A percentile compares a stretch with the other conserved stretches of the same genome.
Conservation (phyloP, 1,284 basidiomycete species). For the Chiua sp. region DNA sequence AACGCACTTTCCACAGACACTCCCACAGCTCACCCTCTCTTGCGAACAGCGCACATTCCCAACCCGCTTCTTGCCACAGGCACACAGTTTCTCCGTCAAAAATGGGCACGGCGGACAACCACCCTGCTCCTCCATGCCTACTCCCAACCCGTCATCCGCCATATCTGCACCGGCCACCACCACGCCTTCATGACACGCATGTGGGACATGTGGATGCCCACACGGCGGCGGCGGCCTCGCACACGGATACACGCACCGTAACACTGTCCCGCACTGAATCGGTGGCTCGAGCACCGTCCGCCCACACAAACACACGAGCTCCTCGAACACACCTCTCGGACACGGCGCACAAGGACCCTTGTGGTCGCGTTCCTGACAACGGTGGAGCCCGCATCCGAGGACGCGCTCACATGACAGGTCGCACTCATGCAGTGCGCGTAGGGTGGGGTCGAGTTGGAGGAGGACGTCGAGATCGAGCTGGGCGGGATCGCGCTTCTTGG, state of each 20-base stretch:
- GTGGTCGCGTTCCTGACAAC: conserved; percentile 82
- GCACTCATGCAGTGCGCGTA: conserved; percentile 77
- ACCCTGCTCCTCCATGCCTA: conserved; percentile 22
- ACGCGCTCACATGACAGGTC: conserved; percentile 78
- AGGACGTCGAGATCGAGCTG: conserved; percentile 25
- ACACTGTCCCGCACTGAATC: conserved; percentile 78
- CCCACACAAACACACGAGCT: conserved; percentile 85
- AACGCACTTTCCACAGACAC: conserved; percentile 71
- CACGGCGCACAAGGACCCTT: conserved; percentile 82
- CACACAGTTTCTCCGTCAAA: conserved; percentile 79
- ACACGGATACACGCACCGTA: conserved; percentile 83
- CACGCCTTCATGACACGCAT: conserved; percentile 75
- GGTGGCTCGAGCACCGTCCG: conserved; percentile 73
- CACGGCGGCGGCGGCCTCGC: conserved; percentile 72
- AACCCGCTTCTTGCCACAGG: conserved; percentile 85
- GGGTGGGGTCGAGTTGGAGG: conserved; percentile 51
- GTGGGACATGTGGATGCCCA: conserved; percentile 79
- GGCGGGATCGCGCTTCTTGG: conserved; percentile 46
- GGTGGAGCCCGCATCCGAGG: conserved; percentile 78
- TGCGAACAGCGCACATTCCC: conserved; percentile 79
- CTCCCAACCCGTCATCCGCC: conserved; percentile 26
- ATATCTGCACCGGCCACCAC: conserved; percentile 32
- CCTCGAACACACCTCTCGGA: conserved; percentile 87
- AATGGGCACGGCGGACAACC: conserved; percentile 87
- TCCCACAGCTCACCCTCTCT: conserved; percentile 84